phyloP scores from a whole-genome alignment of 2,329 filamentous ascomycete species.

The Ophiostoma ulmi region DNA sequence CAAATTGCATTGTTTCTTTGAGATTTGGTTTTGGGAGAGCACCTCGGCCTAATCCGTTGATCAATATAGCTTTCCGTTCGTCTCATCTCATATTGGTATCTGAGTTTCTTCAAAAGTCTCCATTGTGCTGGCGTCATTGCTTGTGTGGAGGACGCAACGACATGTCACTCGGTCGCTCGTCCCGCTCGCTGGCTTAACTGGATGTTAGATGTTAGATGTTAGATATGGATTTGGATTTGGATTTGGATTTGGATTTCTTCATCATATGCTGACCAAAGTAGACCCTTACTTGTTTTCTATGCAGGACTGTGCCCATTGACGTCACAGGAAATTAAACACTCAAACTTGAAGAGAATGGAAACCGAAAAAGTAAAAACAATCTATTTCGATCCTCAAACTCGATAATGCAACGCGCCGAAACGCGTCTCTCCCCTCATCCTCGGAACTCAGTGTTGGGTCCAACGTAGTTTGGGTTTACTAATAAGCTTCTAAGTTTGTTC shows the following conservation, averaged over 20 bases:
- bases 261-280: background rate
- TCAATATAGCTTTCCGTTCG: background rate
- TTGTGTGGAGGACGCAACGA: background rate
- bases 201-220: background rate
- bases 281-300: background rate
- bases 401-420: slow-evolving; percentile 3
- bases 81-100: background rate
- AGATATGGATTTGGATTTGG: too few relatives aligned
- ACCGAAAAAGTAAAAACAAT: background rate
- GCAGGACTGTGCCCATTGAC: background rate
- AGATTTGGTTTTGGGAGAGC: background rate
- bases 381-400: background rate
- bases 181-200: too few relatives aligned
- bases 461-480: background rate
- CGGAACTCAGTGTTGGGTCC: background rate
- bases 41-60: background rate
- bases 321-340: background rate
- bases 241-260: background rate
- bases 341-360: background rate
- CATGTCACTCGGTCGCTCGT: background rate
- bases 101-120: background rate
- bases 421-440: slow-evolving; percentile 10
- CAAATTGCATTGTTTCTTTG: background rate
- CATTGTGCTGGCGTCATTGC: background rate
- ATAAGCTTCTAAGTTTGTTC: too few relatives aligned